phyloP scores from a whole-genome alignment of 176 grass and related monocot genomes.

The Carex myosuroides region DNA sequence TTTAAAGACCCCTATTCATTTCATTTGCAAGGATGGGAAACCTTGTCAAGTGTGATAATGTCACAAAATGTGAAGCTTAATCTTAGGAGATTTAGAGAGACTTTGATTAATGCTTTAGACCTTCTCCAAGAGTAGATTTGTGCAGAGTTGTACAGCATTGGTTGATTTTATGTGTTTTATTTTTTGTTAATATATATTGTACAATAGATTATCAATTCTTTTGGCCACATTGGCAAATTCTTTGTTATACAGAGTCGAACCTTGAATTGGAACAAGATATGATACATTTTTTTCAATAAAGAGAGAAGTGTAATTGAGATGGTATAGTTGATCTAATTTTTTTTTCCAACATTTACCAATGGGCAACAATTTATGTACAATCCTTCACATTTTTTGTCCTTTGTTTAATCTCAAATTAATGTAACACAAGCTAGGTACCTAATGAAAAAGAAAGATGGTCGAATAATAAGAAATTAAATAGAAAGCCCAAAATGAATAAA shows the following conservation, averaged over 20 bases:
- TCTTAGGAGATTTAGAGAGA: conserved; percentile 43
- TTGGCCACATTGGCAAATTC: not conserved
- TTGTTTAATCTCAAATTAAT: not conserved
- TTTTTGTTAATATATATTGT: conserved; percentile 23
- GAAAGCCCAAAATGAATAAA: no score
- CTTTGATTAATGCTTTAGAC: conserved; percentile 38
- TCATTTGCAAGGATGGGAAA: conserved; percentile 49
- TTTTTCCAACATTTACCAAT: not conserved
- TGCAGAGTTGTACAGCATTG: not conserved
- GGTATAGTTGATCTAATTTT: not conserved
- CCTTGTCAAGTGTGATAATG: conserved; percentile 38
- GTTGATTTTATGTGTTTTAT: not conserved
- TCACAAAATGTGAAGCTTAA: conserved; percentile 48
- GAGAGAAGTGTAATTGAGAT: not conserved
- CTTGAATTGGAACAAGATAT: not conserved
- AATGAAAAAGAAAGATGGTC: not conserved
- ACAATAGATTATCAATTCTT: conserved; percentile 27
- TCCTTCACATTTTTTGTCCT: not conserved
- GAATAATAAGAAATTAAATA: not conserved
- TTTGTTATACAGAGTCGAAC: conserved; percentile 4
- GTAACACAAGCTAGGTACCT: not conserved
- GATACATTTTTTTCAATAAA: not conserved
- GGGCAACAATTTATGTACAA: not conserved
- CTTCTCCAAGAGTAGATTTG: conserved; percentile 43
- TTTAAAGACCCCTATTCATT: conserved; percentile 54